These are phyloP conservation scores for Pneumocystis murina DNA, from an alignment of 1,139 yeast genomes.

Conservation along the genomic window DNA sequence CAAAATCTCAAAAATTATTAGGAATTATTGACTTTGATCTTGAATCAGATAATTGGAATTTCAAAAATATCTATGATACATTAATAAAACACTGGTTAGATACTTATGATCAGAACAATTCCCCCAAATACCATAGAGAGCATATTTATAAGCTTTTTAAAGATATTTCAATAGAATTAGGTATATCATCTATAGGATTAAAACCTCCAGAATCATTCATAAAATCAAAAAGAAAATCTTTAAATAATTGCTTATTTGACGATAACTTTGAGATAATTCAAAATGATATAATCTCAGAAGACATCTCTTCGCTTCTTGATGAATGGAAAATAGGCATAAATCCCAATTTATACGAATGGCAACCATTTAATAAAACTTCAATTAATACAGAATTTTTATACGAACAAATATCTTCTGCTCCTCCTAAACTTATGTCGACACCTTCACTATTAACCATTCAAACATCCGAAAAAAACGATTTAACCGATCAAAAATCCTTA, in stretches of 20 bases:
- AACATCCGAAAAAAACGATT: neutral
- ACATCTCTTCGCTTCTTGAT: neutral
- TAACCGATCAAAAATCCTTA: neutral
- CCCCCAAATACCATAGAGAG: neutral
- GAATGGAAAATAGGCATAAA: neutral
- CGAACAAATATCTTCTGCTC: neutral
- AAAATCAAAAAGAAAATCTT: neutral
- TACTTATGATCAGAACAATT: neutral
- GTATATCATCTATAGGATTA: neutral
- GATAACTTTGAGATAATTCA: neutral
- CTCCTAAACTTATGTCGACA: neutral
- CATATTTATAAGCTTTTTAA: neutral
- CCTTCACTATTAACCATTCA: neutral
- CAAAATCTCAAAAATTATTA: neutral
- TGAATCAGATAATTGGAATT: neutral
- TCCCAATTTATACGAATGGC: neutral
- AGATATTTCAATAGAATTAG: neutral
- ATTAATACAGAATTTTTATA: neutral
- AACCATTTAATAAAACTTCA: neutral
- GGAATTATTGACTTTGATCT: neutral
- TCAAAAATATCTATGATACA: neutral
- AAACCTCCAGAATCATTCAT: neutral
- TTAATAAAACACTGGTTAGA: neutral
- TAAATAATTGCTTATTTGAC: neutral
- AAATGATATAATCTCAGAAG: neutral